These are phyloP conservation scores for Grosmannia penicillata DNA, from an alignment of 2,329 filamentous ascomycete genomes.

Conservation along the genomic window DNA sequence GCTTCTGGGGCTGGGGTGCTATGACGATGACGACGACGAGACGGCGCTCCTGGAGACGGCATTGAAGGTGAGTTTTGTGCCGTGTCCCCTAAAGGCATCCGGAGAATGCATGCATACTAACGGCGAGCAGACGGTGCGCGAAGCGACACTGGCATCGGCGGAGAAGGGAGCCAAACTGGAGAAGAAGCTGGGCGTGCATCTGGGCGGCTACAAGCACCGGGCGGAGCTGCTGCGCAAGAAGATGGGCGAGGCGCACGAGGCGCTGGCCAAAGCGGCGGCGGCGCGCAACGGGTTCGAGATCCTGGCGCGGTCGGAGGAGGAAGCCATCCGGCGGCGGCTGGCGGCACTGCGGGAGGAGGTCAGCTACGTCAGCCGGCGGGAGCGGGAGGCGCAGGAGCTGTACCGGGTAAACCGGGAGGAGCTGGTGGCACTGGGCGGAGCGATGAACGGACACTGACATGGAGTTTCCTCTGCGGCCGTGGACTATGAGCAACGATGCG, in stretches of 20 bases:
- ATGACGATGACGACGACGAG: slow-evolving; percentile 61
- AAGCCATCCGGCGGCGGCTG: slow-evolving; percentile 56
- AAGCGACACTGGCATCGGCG: slow-evolving; percentile 57
- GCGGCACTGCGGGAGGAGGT: slow-evolving; percentile 73
- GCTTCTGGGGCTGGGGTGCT: slow-evolving; percentile 71
- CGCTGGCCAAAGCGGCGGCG: slow-evolving; percentile 53
- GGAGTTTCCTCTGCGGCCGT: background rate
- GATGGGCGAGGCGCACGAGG: slow-evolving; percentile 58
- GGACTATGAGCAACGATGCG: background rate
- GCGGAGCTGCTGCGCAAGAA: slow-evolving; percentile 69
- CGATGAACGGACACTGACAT: background rate
- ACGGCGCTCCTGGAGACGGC: slow-evolving; percentile 48
- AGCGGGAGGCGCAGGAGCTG: slow-evolving; percentile 80
- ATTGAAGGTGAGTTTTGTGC: slow-evolving; percentile 55
- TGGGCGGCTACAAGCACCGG: slow-evolving; percentile 82
- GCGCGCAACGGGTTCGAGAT: slow-evolving; percentile 60
- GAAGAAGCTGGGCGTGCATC: slow-evolving; percentile 77
- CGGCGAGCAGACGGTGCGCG: slow-evolving; percentile 46
- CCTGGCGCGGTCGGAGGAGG: slow-evolving; percentile 65
- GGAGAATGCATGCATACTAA: background rate
- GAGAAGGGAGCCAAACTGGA: slow-evolving; percentile 76
- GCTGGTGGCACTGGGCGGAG: slow-evolving; percentile 40
- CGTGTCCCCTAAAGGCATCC: no score
- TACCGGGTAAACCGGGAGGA: slow-evolving; percentile 69
- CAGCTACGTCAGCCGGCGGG: slow-evolving; percentile 60